Evolutionary conservation across 192 early-diverging fungal species (phyloP).

Genomic region (Diversispora eburnea): DNA sequence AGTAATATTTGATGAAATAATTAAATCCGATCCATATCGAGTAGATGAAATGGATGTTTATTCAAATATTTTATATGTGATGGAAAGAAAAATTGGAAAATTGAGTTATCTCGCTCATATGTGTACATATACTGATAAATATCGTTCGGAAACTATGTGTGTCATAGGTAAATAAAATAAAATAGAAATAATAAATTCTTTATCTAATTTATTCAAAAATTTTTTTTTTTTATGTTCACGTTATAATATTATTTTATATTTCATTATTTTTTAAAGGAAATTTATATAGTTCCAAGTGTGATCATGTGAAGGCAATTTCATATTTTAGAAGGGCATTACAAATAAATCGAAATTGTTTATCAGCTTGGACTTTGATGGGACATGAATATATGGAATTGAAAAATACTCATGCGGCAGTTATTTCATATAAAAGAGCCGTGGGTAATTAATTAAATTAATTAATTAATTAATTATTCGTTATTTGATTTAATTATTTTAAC

Average conservation of each 20-base stretch:
- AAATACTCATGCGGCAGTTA: constrained; percentile 82
- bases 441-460: constrained; percentile 40
- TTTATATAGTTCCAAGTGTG: constrained; percentile 78
- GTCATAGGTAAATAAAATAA: constrained; percentile 50
- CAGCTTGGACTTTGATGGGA: constrained; percentile 91
- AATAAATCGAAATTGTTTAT: constrained; percentile 69
- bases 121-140: constrained; percentile 68
- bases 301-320: constrained; percentile 80
- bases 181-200: neutral
- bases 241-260: neutral
- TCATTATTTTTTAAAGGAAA: constrained; percentile 56
- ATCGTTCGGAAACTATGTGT: constrained; percentile 83
- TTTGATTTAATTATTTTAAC: neutral
- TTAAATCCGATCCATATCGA: constrained; percentile 67
- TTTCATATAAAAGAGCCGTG: constrained; percentile 81
- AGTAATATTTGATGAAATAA: constrained; percentile 65
- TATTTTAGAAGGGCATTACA: constrained; percentile 83
- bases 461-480: neutral
- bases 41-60: constrained; percentile 81
- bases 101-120: constrained; percentile 76
- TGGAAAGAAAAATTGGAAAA: constrained; percentile 58
- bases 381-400: constrained; percentile 94
- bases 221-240: too few species aligned
- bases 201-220: too few species aligned
- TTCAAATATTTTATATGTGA: constrained; percentile 84